A percentile compares a stretch with the other conserved stretches of the same genome.
Evolutionary conservation across 441 rosid species (phyloP).

Genomic region (Isatis lusitanica): DNA sequence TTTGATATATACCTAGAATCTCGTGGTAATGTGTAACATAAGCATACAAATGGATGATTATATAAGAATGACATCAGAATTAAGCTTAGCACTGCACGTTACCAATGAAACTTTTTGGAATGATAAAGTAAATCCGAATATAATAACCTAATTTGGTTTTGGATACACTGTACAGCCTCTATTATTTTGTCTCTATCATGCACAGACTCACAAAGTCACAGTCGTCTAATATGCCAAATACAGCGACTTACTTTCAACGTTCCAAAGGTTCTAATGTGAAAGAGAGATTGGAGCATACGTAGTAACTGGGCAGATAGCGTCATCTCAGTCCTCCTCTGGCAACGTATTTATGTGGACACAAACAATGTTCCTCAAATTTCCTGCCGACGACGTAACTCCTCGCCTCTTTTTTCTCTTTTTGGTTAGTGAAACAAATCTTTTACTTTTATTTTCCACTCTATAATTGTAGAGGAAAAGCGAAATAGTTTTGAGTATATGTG

Average conservation of each 20-base stretch:
- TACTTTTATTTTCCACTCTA: neutral
- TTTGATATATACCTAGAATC: neutral
- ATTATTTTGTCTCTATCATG: conserved; percentile 8
- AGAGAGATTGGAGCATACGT: conserved; percentile 19
- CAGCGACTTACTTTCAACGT: neutral
- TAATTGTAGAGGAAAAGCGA: neutral
- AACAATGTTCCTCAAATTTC: conserved; percentile 8
- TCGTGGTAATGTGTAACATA: neutral
- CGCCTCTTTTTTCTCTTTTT: neutral
- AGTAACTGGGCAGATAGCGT: neutral
- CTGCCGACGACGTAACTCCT: neutral
- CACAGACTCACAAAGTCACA: neutral
- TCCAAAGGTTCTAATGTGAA: neutral
- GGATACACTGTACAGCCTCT: neutral
- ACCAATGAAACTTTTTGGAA: neutral
- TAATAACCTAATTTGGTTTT: neutral
- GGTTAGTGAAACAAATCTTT: neutral
- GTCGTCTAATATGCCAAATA: conserved; percentile 37
- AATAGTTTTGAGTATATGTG: neutral
- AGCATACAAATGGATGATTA: neutral
- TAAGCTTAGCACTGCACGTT: neutral
- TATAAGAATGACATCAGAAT: conserved; percentile 1
- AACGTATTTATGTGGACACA: conserved; percentile 11
- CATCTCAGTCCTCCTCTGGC: no score
- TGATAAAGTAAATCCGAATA: neutral